Base-by-base conservation (phyloP, 306 rosid genomes). In the Astragalus membranaceus region DNA sequence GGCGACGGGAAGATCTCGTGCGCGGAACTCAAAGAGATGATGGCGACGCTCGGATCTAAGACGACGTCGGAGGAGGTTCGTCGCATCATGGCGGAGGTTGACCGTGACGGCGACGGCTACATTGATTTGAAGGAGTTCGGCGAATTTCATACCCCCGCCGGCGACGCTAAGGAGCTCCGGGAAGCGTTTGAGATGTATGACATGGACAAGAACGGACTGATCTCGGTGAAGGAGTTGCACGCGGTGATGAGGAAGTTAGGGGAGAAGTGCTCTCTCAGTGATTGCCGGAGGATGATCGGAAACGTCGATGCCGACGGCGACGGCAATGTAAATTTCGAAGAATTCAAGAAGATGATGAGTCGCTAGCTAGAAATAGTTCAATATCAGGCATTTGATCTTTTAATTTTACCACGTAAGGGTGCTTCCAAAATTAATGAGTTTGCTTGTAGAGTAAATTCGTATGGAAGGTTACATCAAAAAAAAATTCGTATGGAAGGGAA, bases 261-360 rank as follows among this genome's bases (percentile, higher is more conserved):
- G 0, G 97, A 88, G 83, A 94, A 91, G 75, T 83, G 95, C 53
- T 81, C 97, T 42, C 81, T 84, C 5, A 36, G 72, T 4, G 97
- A 94, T 35, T 94, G 99, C 76, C 64, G 80, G 60, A 80, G 54
- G 66, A 94, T 94, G 94, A 94, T 94, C 77, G 65, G 75, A n/a
- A 83, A 89, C 52, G 99, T 94, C 3, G 99, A 94, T 7, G 84
- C 78, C 2, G 99, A 94, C 65, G 92, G 87, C 49, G 97, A 94
- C 37, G 97, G 95, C 5, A 79, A 59, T 78, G 97, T 94, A 41
- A 91, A 94, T 57, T 94, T 94, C 75, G 95, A 91, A 54, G 99
- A 94, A 77, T 94, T 94, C 84, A 94, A 94, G 85, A 94, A 85
- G 84, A 94, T 94, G 99, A 94, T 94, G 99, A 64, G 81, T n/a